Evolutionary conservation across 106 monocot species (phyloP).

Genomic region (Narthecium ossifragum): DNA sequence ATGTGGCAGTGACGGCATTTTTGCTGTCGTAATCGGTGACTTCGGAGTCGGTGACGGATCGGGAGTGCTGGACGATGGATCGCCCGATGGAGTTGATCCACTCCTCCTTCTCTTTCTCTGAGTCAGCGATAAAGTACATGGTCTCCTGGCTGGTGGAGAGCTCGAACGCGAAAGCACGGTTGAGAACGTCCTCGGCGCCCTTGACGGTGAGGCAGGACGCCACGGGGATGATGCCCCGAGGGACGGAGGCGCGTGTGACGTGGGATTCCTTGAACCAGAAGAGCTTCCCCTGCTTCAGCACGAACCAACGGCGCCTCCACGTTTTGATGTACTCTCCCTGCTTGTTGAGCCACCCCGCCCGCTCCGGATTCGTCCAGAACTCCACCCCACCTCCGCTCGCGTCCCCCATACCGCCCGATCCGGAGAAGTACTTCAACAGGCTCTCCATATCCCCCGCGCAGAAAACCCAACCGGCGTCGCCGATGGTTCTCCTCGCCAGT

Average conservation of each 20-base stretch:
- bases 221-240: constrained; percentile 9
- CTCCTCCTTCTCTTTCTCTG: constrained; percentile 13
- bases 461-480: too few species aligned
- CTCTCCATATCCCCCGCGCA: constrained; percentile 11
- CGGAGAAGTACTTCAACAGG: not conserved
- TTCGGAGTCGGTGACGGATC: constrained; percentile 7
- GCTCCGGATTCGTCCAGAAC: constrained; percentile 10
- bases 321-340: constrained; percentile 16
- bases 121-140: constrained; percentile 16
- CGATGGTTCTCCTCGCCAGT: too few species aligned
- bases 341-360: constrained; percentile 8
- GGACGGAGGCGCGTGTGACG: constrained; percentile 3
- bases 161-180: constrained; percentile 40
- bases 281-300: constrained; percentile 11
- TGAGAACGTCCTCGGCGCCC: constrained; percentile 41
- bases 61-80: constrained; percentile 15
- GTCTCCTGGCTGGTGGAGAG: constrained; percentile 19
- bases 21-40: constrained; percentile 13
- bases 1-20: not conserved
- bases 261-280: constrained; percentile 12
- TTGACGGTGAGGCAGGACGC: constrained; percentile 44
- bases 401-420: not conserved
- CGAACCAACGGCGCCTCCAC: constrained; percentile 9
- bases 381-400: constrained; percentile 3
- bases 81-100: constrained; percentile 21